Evolutionary conservation across 208 protist genomes (phyloP), one percentile per base, ranked within the genome.

Genomic region (Leishmania lainsoni): DNA sequence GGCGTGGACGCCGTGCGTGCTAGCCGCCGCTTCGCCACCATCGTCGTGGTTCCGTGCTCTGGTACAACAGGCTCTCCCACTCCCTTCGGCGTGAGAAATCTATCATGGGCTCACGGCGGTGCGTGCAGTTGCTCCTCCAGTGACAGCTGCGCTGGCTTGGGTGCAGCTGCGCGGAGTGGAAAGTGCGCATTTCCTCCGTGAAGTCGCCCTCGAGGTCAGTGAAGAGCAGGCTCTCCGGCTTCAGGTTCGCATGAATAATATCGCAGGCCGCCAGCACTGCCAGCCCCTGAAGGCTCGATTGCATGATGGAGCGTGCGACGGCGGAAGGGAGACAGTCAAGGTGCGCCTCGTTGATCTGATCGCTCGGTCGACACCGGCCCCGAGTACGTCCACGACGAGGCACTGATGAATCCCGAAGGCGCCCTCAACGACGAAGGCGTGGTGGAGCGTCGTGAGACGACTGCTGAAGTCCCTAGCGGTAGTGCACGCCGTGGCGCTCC

Each of bases 231-330:
- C 98, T 98, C 83, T 98, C 95, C 5, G 97, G 92, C 75, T 98
- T 99, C 42, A 99, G 79, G 81, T 99, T 98, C 2, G 95, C 98
- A 89, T 99, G 98, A 69, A 99, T 95, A 81, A 99, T 91, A 59
- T 90, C 66, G 75, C 97, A 94, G 16, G 75, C 71, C 78, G 99
- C 98, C 10, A 99, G 83, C 78, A 97, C 92, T 63, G 97, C 90
- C 14, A 99, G 87, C 5, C 85, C 87, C 59, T 85, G 84, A 59
- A 94, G 81, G 26, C 81, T 79, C 6, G 87, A 90, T 17, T 76
- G 66, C 58, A 95, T 61, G 49, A 97, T 96, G 45, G 89, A 72
- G 52, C 89, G 83, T 29, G 83, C 86, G 32, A 99, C 93, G 73
- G 92, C 90, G 12, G 97, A 77, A 5, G 97, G 97, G 58, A 99